phyloP scores from a whole-genome alignment of 108 stramenopile genomes.

The Fragilaria radians region DNA sequence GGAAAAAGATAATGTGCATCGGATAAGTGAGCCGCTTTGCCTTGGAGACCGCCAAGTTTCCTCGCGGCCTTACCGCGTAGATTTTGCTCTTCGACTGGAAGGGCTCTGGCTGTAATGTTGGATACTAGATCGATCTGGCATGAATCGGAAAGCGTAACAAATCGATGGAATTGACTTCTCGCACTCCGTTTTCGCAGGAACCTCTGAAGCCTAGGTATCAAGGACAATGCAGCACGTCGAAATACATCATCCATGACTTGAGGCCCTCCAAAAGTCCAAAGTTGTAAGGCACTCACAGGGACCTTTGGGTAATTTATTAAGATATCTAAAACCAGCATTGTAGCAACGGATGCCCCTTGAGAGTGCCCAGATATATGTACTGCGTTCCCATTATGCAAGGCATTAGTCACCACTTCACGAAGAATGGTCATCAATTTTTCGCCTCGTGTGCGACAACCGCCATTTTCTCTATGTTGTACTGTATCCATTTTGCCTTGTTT shows the following conservation, averaged over 20 bases:
- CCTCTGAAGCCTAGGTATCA: constrained; percentile 13
- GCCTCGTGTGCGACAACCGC: constrained; percentile 19
- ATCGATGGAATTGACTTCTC: constrained; percentile 15
- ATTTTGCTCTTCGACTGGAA: constrained; percentile 10
- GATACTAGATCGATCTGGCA: constrained; percentile 24
- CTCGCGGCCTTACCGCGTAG: constrained; percentile 19
- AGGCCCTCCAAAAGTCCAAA: constrained; percentile 56
- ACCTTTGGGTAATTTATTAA: constrained; percentile 22
- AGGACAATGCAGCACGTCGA: constrained; percentile 17
- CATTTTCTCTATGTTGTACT: background rate
- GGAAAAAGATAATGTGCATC: constrained; percentile 26
- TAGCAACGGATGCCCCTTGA: constrained; percentile 31
- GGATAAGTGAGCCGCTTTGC: constrained; percentile 13
- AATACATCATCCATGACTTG: constrained; percentile 36
- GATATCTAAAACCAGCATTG: constrained; percentile 34
- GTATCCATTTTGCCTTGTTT: background rate
- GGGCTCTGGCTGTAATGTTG: constrained; percentile 8
- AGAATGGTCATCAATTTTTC: constrained; percentile 23
- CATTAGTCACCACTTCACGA: constrained; percentile 16
- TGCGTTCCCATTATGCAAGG: constrained; percentile 18
- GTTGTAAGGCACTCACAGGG: constrained; percentile 7
- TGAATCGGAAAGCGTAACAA: constrained; percentile 24
- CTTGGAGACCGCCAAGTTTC: constrained; percentile 19
- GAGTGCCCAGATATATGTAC: constrained; percentile 47
- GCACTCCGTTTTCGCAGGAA: constrained; percentile 18